Conservation (phyloP, 768 basidiomycete species). For the Botryobasidium botryosum region DNA sequence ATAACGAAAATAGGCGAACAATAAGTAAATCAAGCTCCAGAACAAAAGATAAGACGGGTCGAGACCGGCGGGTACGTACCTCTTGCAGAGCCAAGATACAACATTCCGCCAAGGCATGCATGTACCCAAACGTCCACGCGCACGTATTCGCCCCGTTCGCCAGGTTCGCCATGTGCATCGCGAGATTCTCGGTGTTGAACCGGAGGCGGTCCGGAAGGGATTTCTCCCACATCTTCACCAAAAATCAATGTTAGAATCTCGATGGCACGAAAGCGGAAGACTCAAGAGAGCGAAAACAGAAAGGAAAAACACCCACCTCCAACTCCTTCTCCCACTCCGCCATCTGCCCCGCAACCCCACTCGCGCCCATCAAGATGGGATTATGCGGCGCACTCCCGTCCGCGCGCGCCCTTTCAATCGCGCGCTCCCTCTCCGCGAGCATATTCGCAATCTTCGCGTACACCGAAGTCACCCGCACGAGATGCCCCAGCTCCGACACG, state of each 20-base stretch:
- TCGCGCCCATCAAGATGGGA: no score
- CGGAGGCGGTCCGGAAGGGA: constrained; percentile 55
- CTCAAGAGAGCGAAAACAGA: no score
- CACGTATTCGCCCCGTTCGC: constrained; percentile 53
- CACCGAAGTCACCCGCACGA: constrained; percentile 50
- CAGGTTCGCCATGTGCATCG: constrained; percentile 56
- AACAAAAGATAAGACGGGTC: no score
- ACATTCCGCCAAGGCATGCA: constrained; percentile 58
- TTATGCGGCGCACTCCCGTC: no score
- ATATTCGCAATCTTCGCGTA: constrained; percentile 40
- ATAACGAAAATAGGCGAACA: no score
- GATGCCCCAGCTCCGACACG: constrained; percentile 59
- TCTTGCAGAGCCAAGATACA: constrained; percentile 44
- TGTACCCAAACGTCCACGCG: constrained; percentile 65
- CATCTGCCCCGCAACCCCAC: no score
- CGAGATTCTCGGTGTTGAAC: constrained; percentile 51
- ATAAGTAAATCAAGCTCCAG: no score
- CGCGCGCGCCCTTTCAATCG: no score
- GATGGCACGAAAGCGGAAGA: constrained; percentile 3
- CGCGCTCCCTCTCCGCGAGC: no score
- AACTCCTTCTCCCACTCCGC: constrained; percentile 6
- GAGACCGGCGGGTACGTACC: constrained; percentile 37
- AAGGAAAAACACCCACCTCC: no score
- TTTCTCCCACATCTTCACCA: constrained; percentile 52
- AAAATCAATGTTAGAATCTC: no score